These are phyloP conservation scores for Funneliformis caledonium DNA, from an alignment of 371 early-diverging fungal genomes.

Conservation along the genomic window DNA sequence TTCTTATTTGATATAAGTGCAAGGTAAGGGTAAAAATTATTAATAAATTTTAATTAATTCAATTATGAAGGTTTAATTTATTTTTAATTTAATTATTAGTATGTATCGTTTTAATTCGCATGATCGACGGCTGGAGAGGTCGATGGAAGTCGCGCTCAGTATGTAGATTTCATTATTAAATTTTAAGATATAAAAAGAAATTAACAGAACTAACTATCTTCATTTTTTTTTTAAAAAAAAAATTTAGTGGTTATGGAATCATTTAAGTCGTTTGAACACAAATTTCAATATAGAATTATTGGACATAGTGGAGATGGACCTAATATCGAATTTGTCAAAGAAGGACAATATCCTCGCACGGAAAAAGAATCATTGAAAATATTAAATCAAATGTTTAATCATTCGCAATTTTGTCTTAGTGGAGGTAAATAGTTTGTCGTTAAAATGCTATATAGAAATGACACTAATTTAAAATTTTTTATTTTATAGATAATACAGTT, in stretches of 20 bases:
- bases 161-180: constrained; percentile 35
- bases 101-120: constrained; percentile 79
- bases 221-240: neutral
- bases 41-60: neutral
- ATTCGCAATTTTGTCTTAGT: constrained; percentile 72
- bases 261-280: constrained; percentile 82
- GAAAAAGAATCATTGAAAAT: constrained; percentile 80
- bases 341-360: constrained; percentile 71
- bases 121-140: constrained; percentile 72
- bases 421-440: constrained; percentile 46
- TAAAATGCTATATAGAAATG: neutral
- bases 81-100: constrained; percentile 41
- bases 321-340: constrained; percentile 72
- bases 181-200: neutral
- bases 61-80: neutral
- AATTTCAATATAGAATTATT: constrained; percentile 76
- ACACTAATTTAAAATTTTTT: neutral
- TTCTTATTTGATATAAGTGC: constrained; percentile 85
- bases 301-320: constrained; percentile 85
- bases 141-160: constrained; percentile 74
- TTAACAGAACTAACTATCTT: neutral
- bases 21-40: constrained; percentile 43
- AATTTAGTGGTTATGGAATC: constrained; percentile 78
- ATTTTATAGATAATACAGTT: constrained; percentile 69
- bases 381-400: constrained; percentile 65